Evolutionary conservation across 2,329 filamentous ascomycete genomes (phyloP), one percentile per base, ranked within the genome.

Genomic region (Zymoseptoria passerinii): DNA sequence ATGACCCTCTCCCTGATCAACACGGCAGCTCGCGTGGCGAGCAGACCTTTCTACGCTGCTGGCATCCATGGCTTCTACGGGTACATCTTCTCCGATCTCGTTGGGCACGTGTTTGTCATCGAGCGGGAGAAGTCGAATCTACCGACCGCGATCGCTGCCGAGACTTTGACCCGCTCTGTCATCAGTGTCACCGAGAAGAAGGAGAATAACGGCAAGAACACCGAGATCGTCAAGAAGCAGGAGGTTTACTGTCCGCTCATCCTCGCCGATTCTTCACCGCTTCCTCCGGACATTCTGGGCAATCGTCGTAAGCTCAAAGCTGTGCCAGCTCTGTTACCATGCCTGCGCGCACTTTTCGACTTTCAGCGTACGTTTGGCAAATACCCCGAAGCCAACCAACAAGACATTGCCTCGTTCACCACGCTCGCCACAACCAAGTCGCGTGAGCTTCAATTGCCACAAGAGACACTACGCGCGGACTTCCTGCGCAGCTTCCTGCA

Each of bases 71-170:
- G 94, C 53, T 82, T 96, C 71, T 97, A 95, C 72, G 94, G 94
- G 57, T 99, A 90, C 76, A 88, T 96, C 65, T 99, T 99, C 72
- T 88, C 89, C 58, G 94, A 99, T 72, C 81, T 99, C 20, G 90
- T 96, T 66, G 82, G 86, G 68, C 94, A 99, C 73, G 86, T 92
- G 68, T 99, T 90, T 70, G 84, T 94, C 60, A 87, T 99, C 61
- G 87, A 95, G 76, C 86, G 94, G 58, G 85, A 90, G 61, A 86
- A 87, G 63, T 86, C 88, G 58, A 97, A 97, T 69, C 77, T 89
- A 10, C 71, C 83, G 19, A 79, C 81, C 0, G 58, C 65, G 7
- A 66, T 75, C 3, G 65, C 61, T 18, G 75, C 81, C 4, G 94
- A 99, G 71, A 88, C 89, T 1, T 80, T 84, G 27, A 96, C 92